Evolutionary conservation across 345 rosid species (phyloP).

Genomic region (Cardiospermum halicacabum): DNA sequence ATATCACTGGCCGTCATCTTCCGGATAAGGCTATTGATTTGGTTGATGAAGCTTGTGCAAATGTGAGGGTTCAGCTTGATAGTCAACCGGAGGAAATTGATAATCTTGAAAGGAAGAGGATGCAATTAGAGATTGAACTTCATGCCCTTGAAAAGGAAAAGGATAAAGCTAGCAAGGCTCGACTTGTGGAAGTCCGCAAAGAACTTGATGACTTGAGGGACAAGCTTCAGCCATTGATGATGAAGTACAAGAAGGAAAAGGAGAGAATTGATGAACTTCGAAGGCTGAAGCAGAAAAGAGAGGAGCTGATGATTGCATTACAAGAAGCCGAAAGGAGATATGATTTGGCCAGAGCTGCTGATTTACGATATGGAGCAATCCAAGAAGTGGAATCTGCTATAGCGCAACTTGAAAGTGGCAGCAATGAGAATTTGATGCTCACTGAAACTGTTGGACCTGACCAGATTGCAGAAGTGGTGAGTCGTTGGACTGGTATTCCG

Average conservation of each 20-base stretch:
- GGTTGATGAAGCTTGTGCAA: constrained; percentile 93
- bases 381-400: constrained; percentile 79
- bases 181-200: constrained; percentile 73
- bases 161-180: constrained; percentile 90
- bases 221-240: constrained; percentile 76
- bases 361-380: constrained; percentile 75
- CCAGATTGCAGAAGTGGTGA: constrained; percentile 88
- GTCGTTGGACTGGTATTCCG: constrained; percentile 94
- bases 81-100: constrained; percentile 98
- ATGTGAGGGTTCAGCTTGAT: constrained; percentile 92
- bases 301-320: constrained; percentile 62
- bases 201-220: constrained; percentile 93
- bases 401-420: constrained; percentile 53
- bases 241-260: constrained; percentile 90
- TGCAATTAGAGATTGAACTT: constrained; percentile 82
- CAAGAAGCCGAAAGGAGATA: constrained; percentile 92
- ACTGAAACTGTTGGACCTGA: constrained; percentile 90
- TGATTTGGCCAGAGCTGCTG: constrained; percentile 88
- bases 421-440: constrained; percentile 63
- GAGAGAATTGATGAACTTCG: constrained; percentile 86
- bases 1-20: constrained; percentile 88
- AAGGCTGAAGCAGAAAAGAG: constrained; percentile 70
- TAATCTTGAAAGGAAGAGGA: constrained; percentile 76
- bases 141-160: constrained; percentile 93
- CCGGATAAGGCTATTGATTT: constrained; percentile 94